Evolutionary conservation across 2,329 filamentous ascomycete genomes (phyloP), one percentile per base, ranked within the genome.

Genomic region (Diplodia corticola): DNA sequence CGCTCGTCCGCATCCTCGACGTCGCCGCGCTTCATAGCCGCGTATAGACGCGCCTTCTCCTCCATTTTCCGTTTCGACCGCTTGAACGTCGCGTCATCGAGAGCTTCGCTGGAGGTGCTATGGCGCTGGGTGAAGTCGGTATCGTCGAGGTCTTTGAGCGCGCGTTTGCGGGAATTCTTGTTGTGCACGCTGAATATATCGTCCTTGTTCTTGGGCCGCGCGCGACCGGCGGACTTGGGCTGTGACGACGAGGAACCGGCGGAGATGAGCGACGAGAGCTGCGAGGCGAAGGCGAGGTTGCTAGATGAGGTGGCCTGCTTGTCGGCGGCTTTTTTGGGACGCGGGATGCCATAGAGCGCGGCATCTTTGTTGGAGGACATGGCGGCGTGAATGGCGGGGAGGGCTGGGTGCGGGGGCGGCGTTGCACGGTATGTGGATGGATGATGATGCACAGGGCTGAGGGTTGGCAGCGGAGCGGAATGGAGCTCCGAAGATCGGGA

Each of bases 11-110:
- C 82, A 74, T 89, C 86, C 70, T 91, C 86, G 49, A 82, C 68
- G 74, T 96, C 89, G n/a, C 94, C 93, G 37, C 91, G 86, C 78
- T 96, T 96, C 87, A 99, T 89, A 44, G 91, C 91, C 6, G 91
- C 89, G 78, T 99, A 99, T 1, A 95, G 80, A 4, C 91, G 86
- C 3, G 91, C 92, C 78, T 99, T 99, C 80, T 93, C 90, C 74
- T 96, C 89, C 89, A 99, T 91, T 74, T 89, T 91, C 70, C 89
- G 86, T 76, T 89, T 90, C 24, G 91, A 90, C 66, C 90, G 87
- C 81, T 86, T 81, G 74, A 86, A 81, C 20, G 83, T 79, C 10
- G 80, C 81, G 15, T 83, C 80, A 70, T 91, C 88, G 30, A 90
- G 80, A 13, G 75, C 77, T 12, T 85, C 90, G 65, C 89, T 85